Evolutionary conservation across 768 basidiomycete genomes (phyloP).

Genomic region (Tulasnella sp.): DNA sequence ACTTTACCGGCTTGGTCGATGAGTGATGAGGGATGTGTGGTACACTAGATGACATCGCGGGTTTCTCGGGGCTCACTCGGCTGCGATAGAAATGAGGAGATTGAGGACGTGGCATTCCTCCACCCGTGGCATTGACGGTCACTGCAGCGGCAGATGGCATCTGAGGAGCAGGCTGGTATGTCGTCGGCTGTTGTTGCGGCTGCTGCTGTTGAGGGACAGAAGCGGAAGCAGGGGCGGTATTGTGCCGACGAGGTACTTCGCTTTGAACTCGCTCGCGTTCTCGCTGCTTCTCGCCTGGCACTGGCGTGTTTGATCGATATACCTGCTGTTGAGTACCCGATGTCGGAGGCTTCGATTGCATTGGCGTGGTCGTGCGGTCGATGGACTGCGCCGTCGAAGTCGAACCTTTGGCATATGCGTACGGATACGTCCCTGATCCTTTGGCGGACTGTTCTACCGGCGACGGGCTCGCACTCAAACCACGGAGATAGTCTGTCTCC

Average conservation of each 20-base stretch:
- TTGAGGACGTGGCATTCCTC: slow-evolving; percentile 9
- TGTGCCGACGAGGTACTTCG: no score
- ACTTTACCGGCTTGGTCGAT: neutral
- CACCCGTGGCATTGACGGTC: neutral
- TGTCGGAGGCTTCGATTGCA: neutral
- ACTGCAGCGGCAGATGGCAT: neutral
- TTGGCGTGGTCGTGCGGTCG: no score
- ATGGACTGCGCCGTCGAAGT: no score
- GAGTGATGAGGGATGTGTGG: neutral
- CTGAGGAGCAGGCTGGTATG: slow-evolving; percentile 1
- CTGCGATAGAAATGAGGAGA: slow-evolving; percentile 13
- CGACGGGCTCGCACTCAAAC: no score
- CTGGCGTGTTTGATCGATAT: neutral
- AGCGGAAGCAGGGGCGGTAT: no score
- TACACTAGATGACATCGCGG: neutral
- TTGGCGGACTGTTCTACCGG: no score
- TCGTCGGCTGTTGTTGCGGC: neutral
- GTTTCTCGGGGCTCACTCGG: neutral
- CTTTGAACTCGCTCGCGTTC: neutral
- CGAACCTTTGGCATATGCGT: no score
- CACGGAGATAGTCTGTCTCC: no score
- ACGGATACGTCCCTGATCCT: no score
- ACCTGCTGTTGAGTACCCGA: neutral
- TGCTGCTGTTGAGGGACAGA: neutral
- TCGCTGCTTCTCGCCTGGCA: neutral